A percentile compares a stretch with the other conserved stretches of the same genome.
Evolutionary conservation across 495 filamentous ascomycete species (phyloP).

Genomic region (Aspergillus funiculosus): DNA sequence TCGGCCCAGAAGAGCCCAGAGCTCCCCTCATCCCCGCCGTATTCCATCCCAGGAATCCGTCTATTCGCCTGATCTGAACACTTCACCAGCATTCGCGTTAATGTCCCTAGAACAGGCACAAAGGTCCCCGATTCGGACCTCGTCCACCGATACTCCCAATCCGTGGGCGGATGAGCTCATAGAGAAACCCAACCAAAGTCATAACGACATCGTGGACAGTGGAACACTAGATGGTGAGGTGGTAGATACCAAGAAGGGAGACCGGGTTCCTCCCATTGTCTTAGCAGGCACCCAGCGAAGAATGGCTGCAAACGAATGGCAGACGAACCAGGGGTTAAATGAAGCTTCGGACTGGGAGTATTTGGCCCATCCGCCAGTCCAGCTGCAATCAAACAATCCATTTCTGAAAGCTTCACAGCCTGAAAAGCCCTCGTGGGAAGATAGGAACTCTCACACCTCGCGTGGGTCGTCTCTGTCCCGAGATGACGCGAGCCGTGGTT

Average conservation of each 20-base stretch:
- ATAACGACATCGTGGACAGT: slow-evolving; percentile 8
- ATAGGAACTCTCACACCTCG: slow-evolving; percentile 23
- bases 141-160: slow-evolving; percentile 26
- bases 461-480: slow-evolving; percentile 20
- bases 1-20: slow-evolving; percentile 25
- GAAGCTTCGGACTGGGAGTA: slow-evolving; percentile 24
- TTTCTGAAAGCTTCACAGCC: slow-evolving; percentile 33
- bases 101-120: slow-evolving; percentile 44
- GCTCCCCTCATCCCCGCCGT: slow-evolving; percentile 25
- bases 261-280: slow-evolving; percentile 24
- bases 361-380: slow-evolving; percentile 20
- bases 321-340: slow-evolving; percentile 7
- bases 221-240: slow-evolving; percentile 5
- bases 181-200: slow-evolving; percentile 19
- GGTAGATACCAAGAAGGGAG: slow-evolving; percentile 10
- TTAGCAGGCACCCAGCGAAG: slow-evolving; percentile 24
- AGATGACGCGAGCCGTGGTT: slow-evolving; percentile 23
- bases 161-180: slow-evolving; percentile 34
- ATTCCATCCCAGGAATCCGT: slow-evolving; percentile 34
- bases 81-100: slow-evolving; percentile 39
- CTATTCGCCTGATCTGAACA: slow-evolving; percentile 41
- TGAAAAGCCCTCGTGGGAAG: slow-evolving; percentile 22
- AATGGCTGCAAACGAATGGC: slow-evolving; percentile 24
- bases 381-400: slow-evolving; percentile 42
- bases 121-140: slow-evolving; percentile 34